Conservation (phyloP, 441 rosid genomes). For the Flueggea neowawraea region DNA sequence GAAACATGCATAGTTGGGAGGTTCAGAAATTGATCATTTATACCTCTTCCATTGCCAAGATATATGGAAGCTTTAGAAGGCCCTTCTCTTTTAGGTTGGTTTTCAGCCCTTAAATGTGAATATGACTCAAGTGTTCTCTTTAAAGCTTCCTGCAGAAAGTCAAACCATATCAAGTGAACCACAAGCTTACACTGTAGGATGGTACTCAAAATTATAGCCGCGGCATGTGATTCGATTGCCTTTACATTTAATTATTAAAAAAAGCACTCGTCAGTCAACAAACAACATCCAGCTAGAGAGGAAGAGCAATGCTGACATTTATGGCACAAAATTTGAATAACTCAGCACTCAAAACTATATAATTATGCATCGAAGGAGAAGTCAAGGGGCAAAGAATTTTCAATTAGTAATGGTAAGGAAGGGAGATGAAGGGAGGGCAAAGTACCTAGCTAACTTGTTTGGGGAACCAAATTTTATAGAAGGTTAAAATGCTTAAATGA, state of each 20-base stretch:
- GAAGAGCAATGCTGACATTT: neutral
- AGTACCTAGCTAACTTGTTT: no score
- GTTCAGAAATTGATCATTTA: slow-evolving; percentile 13
- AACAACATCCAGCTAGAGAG: slow-evolving; percentile 3
- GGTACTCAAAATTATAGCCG: neutral
- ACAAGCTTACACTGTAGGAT: no score
- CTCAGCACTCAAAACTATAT: neutral
- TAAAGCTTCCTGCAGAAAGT: slow-evolving; percentile 70
- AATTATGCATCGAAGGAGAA: no score
- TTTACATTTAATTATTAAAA: neutral
- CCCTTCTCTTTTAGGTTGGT: slow-evolving; percentile 55
- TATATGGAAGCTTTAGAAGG: slow-evolving; percentile 68
- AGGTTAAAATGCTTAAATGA: no score
- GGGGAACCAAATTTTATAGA: no score
- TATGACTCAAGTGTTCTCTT: slow-evolving; percentile 72
- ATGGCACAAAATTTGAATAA: neutral
- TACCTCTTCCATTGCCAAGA: slow-evolving; percentile 87
- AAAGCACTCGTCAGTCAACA: slow-evolving; percentile 6
- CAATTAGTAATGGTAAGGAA: no score
- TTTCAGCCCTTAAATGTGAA: slow-evolving; percentile 58
- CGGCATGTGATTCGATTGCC: neutral
- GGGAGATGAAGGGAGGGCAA: no score
- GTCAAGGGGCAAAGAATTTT: no score
- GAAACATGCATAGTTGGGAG: no score
- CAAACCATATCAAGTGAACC: slow-evolving; percentile 4